A percentile compares a stretch with the other conserved stretches of the same genome.
These are phyloP conservation scores for Leptoxyphium fumago DNA, from an alignment of 2,329 filamentous ascomycete species.

Conservation along the genomic window DNA sequence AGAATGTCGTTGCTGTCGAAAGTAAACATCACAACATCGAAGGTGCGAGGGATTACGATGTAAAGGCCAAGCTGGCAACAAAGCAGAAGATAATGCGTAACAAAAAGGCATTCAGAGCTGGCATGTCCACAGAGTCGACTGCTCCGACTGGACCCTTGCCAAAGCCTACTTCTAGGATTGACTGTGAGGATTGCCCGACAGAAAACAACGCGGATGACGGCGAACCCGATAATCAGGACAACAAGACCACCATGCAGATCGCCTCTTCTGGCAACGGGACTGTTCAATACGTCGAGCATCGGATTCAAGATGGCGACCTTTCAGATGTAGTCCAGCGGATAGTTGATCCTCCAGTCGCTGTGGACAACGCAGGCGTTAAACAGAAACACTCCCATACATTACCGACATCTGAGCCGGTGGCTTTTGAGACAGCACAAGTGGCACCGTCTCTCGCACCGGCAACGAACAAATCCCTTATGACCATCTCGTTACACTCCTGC, in stretches of 20 bases:
- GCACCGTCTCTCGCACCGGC: conserved; percentile 1
- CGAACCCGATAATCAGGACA: conserved; percentile 2
- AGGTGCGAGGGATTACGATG: conserved; percentile 70
- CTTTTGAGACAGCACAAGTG: background rate
- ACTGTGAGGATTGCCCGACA: background rate
- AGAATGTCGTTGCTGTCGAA: conserved; percentile 81
- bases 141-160: background rate
- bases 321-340: conserved; percentile 51
- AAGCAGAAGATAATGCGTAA: conserved; percentile 63
- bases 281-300: conserved; percentile 65
- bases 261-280: conserved; percentile 49
- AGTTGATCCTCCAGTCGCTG: conserved; percentile 19
- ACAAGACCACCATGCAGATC: conserved; percentile 7
- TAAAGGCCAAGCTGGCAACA: conserved; percentile 61
- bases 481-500: conserved; percentile 91
- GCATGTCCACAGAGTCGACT: background rate
- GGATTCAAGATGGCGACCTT: conserved; percentile 59
- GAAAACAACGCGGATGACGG: background rate
- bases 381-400: conserved; percentile 2
- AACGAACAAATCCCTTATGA: conserved; percentile 45
- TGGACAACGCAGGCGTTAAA: conserved; percentile 1
- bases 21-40: conserved; percentile 73
- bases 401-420: conserved; percentile 7
- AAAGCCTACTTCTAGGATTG: background rate
- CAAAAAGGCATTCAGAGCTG: conserved; percentile 59